These are phyloP conservation scores for Petunia hybrid DNA, from an alignment of 305 asterid genomes.

Conservation along the genomic window DNA sequence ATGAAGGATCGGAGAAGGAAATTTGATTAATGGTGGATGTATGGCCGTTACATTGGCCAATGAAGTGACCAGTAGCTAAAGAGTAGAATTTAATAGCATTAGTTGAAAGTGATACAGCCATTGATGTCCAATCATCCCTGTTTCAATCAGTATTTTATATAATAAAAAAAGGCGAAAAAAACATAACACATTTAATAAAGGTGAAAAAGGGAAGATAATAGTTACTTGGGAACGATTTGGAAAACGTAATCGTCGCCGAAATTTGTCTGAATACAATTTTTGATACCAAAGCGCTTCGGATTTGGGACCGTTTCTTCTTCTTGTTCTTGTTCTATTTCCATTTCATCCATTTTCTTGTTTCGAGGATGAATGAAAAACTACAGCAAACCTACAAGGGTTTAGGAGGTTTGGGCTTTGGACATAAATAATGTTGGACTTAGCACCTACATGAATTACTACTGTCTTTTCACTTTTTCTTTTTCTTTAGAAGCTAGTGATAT, in stretches of 20 bases:
- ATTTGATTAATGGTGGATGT: constrained; percentile 72
- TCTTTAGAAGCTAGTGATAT: no score
- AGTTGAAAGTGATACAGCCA: constrained; percentile 92
- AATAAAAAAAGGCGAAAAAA: neutral
- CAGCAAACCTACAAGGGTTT: no score
- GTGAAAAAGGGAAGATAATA: neutral
- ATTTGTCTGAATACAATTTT: constrained; percentile 79
- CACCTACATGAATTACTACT: no score
- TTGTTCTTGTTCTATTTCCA: constrained; percentile 66
- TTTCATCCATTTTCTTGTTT: constrained; percentile 50
- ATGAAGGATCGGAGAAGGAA: constrained; percentile 62
- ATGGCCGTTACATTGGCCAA: constrained; percentile 84
- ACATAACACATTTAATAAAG: neutral
- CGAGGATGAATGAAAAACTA: no score
- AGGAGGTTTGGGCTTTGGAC: no score
- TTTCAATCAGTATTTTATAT: neutral
- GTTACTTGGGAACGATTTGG: constrained; percentile 77
- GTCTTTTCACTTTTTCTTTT: no score
- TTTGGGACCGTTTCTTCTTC: constrained; percentile 31
- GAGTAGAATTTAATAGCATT: constrained; percentile 89
- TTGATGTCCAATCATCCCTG: constrained; percentile 87
- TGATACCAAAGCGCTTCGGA: constrained; percentile 70
- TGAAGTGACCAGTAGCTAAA: constrained; percentile 80
- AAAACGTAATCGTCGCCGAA: constrained; percentile 92
- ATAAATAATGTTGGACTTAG: no score